Evolutionary conservation across 805 yeast genomes (phyloP).

Genomic region (Cyberlindnera maclurae): DNA sequence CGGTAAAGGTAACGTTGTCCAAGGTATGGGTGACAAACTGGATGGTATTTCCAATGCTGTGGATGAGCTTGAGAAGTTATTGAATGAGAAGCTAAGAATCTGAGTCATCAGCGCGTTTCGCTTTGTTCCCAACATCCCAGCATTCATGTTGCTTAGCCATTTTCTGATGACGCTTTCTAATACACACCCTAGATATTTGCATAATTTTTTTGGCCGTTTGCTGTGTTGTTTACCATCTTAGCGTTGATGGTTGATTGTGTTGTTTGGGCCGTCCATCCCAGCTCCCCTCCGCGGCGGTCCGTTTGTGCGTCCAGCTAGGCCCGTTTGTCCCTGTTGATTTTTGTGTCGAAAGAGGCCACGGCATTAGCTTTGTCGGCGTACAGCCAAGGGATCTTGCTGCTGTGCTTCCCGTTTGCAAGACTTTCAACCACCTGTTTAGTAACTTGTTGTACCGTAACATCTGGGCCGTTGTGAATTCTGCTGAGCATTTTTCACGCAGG

Average conservation of each 20-base stretch:
- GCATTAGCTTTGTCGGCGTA: conserved; percentile 3
- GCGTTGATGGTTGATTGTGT: too few relatives aligned
- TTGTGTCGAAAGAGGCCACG: too few relatives aligned
- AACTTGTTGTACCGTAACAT: conserved; percentile 10
- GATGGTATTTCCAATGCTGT: conserved; percentile 68
- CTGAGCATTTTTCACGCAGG: conserved; percentile 1
- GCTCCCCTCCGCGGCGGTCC: too few relatives aligned
- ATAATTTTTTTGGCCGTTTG: too few relatives aligned
- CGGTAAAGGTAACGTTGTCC: conserved; percentile 94
- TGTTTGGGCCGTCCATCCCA: too few relatives aligned
- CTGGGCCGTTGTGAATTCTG: conserved; percentile 11
- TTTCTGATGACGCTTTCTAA: too few relatives aligned
- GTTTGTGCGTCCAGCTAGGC: too few relatives aligned
- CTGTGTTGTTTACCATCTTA: too few relatives aligned
- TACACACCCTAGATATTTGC: not conserved
- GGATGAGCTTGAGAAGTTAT: conserved; percentile 53
- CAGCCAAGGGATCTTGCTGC: conserved; percentile 5
- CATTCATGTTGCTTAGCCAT: not conserved
- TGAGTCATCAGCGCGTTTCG: conserved; percentile 3
- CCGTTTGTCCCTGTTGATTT: too few relatives aligned
- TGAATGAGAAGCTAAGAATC: conserved; percentile 46
- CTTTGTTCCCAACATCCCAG: not conserved
- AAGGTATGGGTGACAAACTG: conserved; percentile 91
- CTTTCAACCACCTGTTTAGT: conserved; percentile 7
- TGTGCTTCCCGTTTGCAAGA: conserved; percentile 8